These are phyloP conservation scores for Teratosphaeria viscida DNA, from an alignment of 2,329 filamentous ascomycete species.

Conservation along the genomic window DNA sequence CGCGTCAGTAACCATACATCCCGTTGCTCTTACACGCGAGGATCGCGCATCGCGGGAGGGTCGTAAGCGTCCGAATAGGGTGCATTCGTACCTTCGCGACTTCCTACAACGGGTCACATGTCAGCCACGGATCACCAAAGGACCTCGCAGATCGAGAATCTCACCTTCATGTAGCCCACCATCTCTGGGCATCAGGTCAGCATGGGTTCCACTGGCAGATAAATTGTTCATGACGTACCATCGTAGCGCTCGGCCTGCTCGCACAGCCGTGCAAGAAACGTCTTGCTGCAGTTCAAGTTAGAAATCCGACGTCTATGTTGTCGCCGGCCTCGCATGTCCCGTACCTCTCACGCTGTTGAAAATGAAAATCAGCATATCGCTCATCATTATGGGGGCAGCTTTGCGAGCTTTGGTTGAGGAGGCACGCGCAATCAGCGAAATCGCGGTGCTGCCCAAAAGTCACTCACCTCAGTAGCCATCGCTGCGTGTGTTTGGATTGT, in stretches of 20 bases:
- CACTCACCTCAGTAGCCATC: constrained; percentile 14
- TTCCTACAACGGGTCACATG: constrained; percentile 48
- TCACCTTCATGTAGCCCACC: constrained; percentile 96
- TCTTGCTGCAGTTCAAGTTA: constrained; percentile 66
- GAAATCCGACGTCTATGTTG: constrained; percentile 9
- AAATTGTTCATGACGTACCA: constrained; percentile 46
- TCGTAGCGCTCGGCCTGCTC: constrained; percentile 99
- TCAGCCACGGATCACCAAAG: constrained; percentile 21
- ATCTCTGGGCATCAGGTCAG: constrained; percentile 52
- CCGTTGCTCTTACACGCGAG: not conserved
- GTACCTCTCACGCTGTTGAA: constrained; percentile 41
- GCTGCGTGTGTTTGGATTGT: not conserved
- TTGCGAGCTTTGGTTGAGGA: constrained; percentile 10
- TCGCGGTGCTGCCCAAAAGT: not conserved
- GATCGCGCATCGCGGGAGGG: constrained; percentile 6
- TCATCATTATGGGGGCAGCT: not conserved
- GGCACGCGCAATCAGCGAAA: constrained; percentile 1
- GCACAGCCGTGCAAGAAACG: constrained; percentile 98
- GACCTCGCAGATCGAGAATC: constrained; percentile 18
- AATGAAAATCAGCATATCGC: constrained; percentile 30
- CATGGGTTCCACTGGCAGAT: not conserved
- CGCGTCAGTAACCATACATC: constrained; percentile 9
- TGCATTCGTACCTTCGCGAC: constrained; percentile 67
- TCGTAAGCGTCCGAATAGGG: constrained; percentile 3
- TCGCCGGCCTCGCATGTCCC: constrained; percentile 5